These are phyloP conservation scores for Fusarium xyrophilum DNA, from an alignment of 2,329 filamentous ascomycete genomes.

Conservation along the genomic window DNA sequence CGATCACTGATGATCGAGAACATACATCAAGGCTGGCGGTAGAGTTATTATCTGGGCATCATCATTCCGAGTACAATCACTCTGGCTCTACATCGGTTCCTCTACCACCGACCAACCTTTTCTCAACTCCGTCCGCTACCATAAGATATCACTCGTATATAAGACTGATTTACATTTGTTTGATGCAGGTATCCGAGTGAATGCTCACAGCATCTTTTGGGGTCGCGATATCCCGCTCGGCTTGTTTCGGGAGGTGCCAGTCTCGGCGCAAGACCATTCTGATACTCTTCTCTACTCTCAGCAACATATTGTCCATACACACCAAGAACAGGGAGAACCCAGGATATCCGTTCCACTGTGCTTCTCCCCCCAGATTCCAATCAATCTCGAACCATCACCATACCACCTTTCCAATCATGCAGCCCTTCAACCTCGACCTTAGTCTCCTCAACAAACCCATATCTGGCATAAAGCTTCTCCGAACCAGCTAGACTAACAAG, in stretches of 20 bases:
- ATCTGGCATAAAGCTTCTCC: background rate
- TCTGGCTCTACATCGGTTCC: conserved; percentile 50
- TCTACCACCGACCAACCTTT: conserved; percentile 57
- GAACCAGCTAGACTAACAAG: conserved; percentile 3
- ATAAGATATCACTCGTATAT: background rate
- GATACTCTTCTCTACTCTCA: too few species aligned
- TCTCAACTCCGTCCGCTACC: conserved; percentile 52
- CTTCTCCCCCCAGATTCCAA: fast-evolving
- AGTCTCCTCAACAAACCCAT: background rate
- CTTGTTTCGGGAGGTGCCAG: background rate
- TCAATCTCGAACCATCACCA: conserved; percentile 6
- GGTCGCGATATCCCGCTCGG: too few species aligned
- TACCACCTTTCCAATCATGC: background rate
- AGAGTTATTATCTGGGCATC: conserved; percentile 58
- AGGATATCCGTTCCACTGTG: fast-evolving
- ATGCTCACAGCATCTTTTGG: background rate
- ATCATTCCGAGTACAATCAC: conserved; percentile 51
- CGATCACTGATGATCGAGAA: conserved; percentile 49
- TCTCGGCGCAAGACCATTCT: background rate
- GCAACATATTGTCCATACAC: fast-evolving
- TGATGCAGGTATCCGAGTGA: background rate
- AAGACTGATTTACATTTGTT: fast-evolving
- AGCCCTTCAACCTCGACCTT: conserved; percentile 1
- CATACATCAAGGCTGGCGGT: conserved; percentile 55
- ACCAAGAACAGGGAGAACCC: fast-evolving